Conservation (phyloP, 2,329 filamentous ascomycete species). For the Neofusicoccum kwambonambiense region DNA sequence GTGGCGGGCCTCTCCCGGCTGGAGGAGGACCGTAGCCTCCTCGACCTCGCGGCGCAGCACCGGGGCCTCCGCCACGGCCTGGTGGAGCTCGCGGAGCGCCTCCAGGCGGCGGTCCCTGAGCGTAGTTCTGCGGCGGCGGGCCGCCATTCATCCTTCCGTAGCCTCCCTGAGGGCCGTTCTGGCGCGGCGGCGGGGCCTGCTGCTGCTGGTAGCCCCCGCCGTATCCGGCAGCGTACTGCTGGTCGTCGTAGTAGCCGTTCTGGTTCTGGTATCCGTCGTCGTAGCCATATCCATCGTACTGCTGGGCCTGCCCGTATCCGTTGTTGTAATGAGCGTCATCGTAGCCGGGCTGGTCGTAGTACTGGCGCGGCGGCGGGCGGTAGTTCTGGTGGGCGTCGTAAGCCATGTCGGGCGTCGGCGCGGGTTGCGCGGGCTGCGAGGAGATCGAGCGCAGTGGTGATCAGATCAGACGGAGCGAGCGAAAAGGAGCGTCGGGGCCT, state of each 20-base stretch:
- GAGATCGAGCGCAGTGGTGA: background rate
- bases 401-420: constrained; percentile 32
- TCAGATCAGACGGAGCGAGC: background rate
- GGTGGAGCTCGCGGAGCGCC: constrained; percentile 5
- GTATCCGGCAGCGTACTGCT: constrained; percentile 6
- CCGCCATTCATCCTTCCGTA: constrained; percentile 26
- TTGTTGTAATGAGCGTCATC: constrained; percentile 17
- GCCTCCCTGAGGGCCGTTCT: constrained; percentile 18
- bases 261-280: constrained; percentile 32
- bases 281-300: constrained; percentile 37
- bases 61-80: background rate
- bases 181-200: constrained; percentile 24
- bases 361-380: constrained; percentile 34
- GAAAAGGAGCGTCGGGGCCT: background rate
- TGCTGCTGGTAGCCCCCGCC: constrained; percentile 23
- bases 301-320: constrained; percentile 25
- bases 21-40: constrained; percentile 10
- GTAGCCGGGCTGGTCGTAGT: constrained; percentile 33
- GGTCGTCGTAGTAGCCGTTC: constrained; percentile 27
- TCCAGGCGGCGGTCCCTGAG: constrained; percentile 4
- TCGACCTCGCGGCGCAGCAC: background rate
- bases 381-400: constrained; percentile 39
- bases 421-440: background rate
- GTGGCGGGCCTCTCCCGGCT: constrained; percentile 1
- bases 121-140: constrained; percentile 20